A percentile compares a stretch with the other conserved stretches of the same genome.
phyloP scores from a whole-genome alignment of 192 early-diverging fungal genomes.

The Coemansia sp. region DNA sequence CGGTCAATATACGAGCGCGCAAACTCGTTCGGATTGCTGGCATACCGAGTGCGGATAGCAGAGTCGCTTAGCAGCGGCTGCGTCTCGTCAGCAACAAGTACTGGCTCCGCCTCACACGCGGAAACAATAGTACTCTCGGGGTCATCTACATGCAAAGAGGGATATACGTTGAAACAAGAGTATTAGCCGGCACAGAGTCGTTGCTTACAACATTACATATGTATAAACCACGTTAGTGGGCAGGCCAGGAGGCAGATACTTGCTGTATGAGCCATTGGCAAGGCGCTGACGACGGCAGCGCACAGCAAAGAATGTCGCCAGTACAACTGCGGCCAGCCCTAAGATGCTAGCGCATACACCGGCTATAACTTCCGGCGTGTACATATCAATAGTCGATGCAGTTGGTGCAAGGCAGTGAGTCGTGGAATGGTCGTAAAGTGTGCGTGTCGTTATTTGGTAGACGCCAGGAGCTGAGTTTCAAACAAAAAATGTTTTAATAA shows the following conservation, averaged over 20 bases:
- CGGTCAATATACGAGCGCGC: slow-evolving; percentile 43
- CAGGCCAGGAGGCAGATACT: neutral
- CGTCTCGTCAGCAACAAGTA: slow-evolving; percentile 16
- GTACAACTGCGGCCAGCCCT: slow-evolving; percentile 8
- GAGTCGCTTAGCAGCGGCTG: slow-evolving; percentile 48
- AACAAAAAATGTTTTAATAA: neutral
- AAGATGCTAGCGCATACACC: slow-evolving; percentile 19
- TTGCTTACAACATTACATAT: neutral
- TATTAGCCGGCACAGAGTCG: neutral
- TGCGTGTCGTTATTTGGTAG: neutral
- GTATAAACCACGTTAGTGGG: neutral
- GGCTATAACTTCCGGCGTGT: slow-evolving; percentile 9
- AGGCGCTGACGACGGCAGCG: slow-evolving; percentile 12
- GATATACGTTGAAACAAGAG: neutral
- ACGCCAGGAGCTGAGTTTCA: neutral
- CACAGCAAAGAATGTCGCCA: slow-evolving; percentile 5
- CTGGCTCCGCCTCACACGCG: neutral
- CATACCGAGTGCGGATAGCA: slow-evolving; percentile 45
- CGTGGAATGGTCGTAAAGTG: neutral
- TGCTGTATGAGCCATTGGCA: slow-evolving; percentile 19
- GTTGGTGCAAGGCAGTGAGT: neutral
- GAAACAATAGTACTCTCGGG: neutral
- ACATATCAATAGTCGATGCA: slow-evolving; percentile 1
- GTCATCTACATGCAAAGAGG: neutral
- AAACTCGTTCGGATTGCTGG: slow-evolving; percentile 38